These are phyloP conservation scores for Ambispora gerdemannii DNA, from an alignment of 192 early-diverging fungal species.

Conservation along the genomic window DNA sequence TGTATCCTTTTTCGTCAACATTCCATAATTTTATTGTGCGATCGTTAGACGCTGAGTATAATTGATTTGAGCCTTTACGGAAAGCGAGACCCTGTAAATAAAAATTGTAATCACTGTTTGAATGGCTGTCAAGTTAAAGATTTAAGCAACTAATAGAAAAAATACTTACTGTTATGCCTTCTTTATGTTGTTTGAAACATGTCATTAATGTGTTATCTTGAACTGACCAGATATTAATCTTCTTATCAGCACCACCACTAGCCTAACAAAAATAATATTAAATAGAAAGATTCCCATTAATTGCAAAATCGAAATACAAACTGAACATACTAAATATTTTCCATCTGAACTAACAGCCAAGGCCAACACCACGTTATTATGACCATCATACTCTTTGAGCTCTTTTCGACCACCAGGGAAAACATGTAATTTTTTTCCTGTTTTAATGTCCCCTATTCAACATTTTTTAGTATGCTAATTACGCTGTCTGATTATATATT, in stretches of 20 bases:
- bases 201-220: slow-evolving; percentile 67
- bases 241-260: slow-evolving; percentile 85
- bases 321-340: slow-evolving; percentile 53
- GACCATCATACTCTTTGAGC: slow-evolving; percentile 60
- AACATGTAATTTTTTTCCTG: slow-evolving; percentile 62
- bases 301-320: slow-evolving; percentile 33
- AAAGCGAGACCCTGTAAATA: slow-evolving; percentile 69
- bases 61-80: slow-evolving; percentile 70
- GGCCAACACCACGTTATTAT: slow-evolving; percentile 71
- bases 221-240: slow-evolving; percentile 89
- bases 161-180: slow-evolving; percentile 68
- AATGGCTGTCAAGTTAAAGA: not conserved
- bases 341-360: slow-evolving; percentile 68
- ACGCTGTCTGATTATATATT: not conserved
- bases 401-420: slow-evolving; percentile 76
- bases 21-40: slow-evolving; percentile 98
- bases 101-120: not conserved
- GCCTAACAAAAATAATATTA: slow-evolving; percentile 47
- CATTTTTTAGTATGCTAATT: not conserved
- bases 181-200: slow-evolving; percentile 88
- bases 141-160: not conserved
- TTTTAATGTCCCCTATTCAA: slow-evolving; percentile 61
- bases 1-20: slow-evolving; percentile 82
- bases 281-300: slow-evolving; percentile 35
- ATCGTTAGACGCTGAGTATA: slow-evolving; percentile 88